Conservation (phyloP, 2,329 filamentous ascomycete species). For the Pyrenophora graminea region DNA sequence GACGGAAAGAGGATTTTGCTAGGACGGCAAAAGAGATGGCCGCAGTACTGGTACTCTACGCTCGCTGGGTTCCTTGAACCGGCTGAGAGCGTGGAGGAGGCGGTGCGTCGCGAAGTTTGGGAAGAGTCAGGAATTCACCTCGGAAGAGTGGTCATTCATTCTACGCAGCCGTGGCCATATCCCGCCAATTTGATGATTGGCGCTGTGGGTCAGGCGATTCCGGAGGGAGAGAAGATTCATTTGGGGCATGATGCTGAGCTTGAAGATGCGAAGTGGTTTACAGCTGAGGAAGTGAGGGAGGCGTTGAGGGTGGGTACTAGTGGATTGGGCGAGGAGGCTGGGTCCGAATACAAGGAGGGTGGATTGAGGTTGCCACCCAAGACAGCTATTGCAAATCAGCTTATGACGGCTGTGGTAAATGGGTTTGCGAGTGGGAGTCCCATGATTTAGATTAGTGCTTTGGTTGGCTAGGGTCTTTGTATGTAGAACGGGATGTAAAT, state of each 20-base stretch:
- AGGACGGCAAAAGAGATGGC: conserved; percentile 83
- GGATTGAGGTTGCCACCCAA: conserved; percentile 77
- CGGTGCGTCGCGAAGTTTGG: conserved; percentile 57
- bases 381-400: conserved; percentile 90
- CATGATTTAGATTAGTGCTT: conserved; percentile 45
- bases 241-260: conserved; percentile 89
- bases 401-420: conserved; percentile 77
- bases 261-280: conserved; percentile 87
- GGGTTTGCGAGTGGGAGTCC: conserved; percentile 66
- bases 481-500: not conserved
- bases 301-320: conserved; percentile 71
- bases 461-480: not conserved
- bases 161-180: conserved; percentile 59
- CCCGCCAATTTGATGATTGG: conserved; percentile 60
- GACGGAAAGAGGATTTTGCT: conserved; percentile 80
- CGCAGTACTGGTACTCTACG: conserved; percentile 83
- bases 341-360: conserved; percentile 73
- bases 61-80: conserved; percentile 64
- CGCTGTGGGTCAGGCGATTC: conserved; percentile 83
- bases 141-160: conserved; percentile 56
- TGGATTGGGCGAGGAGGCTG: conserved; percentile 66
- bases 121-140: conserved; percentile 55
- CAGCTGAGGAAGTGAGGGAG: conserved; percentile 76
- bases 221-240: conserved; percentile 77
- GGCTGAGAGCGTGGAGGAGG: conserved; percentile 57